phyloP scores from a whole-genome alignment of 2,329 filamentous ascomycete species.

The Colletotrichum tropicicola region DNA sequence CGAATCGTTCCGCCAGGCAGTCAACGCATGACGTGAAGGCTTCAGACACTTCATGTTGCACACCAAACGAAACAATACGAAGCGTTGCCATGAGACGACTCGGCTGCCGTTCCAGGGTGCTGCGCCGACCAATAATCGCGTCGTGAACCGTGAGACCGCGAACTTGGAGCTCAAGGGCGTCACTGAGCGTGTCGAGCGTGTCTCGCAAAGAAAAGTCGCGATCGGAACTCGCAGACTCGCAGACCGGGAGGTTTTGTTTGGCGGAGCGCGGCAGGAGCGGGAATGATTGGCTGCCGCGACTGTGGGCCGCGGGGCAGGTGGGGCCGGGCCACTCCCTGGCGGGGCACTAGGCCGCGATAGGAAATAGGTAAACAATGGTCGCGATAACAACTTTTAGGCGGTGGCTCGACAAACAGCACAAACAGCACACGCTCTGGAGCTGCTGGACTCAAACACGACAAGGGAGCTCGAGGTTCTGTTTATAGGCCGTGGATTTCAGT shows the following conservation, averaged over 20 bases:
- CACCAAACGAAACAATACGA: neutral
- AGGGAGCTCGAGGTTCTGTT: neutral
- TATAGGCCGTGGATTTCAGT: neutral
- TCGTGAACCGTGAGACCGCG: neutral
- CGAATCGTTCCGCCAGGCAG: too few relatives aligned
- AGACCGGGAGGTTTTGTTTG: conserved; percentile 2
- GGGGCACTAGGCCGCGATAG: conserved; percentile 45
- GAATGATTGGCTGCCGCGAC: conserved; percentile 16
- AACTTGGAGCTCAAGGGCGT: neutral
- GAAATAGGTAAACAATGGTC: conserved; percentile 57
- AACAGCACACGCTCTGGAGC: neutral
- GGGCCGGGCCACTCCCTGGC: neutral
- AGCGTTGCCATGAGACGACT: neutral
- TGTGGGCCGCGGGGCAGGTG: conserved; percentile 10
- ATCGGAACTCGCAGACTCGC: neutral
- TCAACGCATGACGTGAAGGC: too few relatives aligned
- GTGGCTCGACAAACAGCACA: conserved; percentile 1
- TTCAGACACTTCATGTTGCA: too few relatives aligned
- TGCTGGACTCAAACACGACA: neutral
- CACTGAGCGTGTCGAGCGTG: neutral
- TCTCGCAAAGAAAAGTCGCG: neutral
- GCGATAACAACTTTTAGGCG: conserved; percentile 27
- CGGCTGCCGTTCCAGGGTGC: neutral
- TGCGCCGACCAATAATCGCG: neutral
- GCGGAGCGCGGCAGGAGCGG: conserved; percentile 4